Base-by-base conservation (phyloP, 2,329 filamentous ascomycete species). In the Fusarium chaquense region DNA sequence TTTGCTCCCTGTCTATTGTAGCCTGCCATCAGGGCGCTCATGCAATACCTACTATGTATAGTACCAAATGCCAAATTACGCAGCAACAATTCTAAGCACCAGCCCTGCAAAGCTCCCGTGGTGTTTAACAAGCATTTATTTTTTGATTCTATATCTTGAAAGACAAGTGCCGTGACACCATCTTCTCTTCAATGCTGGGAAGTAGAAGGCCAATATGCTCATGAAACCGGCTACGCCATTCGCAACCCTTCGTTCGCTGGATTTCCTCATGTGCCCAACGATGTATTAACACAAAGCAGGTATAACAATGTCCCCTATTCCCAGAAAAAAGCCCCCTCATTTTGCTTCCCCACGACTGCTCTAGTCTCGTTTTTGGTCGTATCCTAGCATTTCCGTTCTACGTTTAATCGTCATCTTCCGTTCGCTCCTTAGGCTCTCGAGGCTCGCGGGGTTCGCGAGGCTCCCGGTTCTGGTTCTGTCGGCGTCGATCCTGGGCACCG, bases 371-470 rank as follows among this genome's bases (percentile, higher is more conserved):
- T 73, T 55, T 71, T 65, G 20, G 47, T 65, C 54, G 45, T 65
- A 55, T 63, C 51, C 53, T 47, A 28, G 62, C 62, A 50, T 65
- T 59, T 59, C 51, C 56, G 24, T 69, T 64, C 60, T 49, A 32
- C 22, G 35, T 79, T 80, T 82, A 88, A 73, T 89, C 86, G 71
- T 88, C 86, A 75, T 88, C 85, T 68, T 89, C 85, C 69, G 83
- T 85, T 72, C 84, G 79, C 78, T 86, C 82, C 38, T 80, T 63
- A 7, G 62, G 63, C 67, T 70, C 67, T 20, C 65, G 61, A 28
- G 65, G 65, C 47, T 69, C 66, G 3, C 61, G 61, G 16, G 30
- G 61, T 40, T 70, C 67, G 28, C 67, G 49, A 32, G 66, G 61
- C 40, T 71, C 64, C 53, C 65, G 60, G 41, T 68, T 68, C 54